Percentiles rank a stretch among this genome's conserved stretches.
phyloP scores from a whole-genome alignment of 768 basidiomycete genomes.

The Dioszegia crocea region DNA sequence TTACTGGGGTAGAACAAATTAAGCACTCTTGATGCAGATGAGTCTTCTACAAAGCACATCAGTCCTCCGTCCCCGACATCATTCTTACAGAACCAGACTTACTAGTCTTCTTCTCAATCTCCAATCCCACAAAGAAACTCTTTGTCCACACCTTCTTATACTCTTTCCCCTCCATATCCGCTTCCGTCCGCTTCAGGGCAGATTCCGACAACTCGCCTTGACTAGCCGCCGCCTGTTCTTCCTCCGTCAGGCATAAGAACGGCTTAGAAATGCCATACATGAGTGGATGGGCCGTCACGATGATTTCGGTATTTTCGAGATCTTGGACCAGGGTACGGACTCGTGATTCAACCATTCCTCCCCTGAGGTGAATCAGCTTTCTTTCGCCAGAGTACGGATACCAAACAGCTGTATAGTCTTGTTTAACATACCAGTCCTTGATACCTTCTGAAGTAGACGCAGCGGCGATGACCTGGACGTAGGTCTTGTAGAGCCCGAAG shows the following conservation, averaged over 20 bases:
- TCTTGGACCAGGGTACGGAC: slow-evolving; percentile 96
- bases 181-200: slow-evolving; percentile 63
- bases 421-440: slow-evolving; percentile 90
- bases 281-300: slow-evolving; percentile 90
- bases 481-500: slow-evolving; percentile 93
- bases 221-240: slow-evolving; percentile 81
- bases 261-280: slow-evolving; percentile 88
- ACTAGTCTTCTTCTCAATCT: slow-evolving; percentile 88
- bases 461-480: slow-evolving; percentile 90
- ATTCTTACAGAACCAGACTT: slow-evolving; percentile 45
- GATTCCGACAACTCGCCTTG: slow-evolving; percentile 78
- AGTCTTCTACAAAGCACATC: slow-evolving; percentile 63
- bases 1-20: slow-evolving; percentile 97
- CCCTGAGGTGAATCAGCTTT: slow-evolving; percentile 52
- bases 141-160: slow-evolving; percentile 80
- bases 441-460: slow-evolving; percentile 78
- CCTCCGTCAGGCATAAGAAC: slow-evolving; percentile 74
- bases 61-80: slow-evolving; percentile 3
- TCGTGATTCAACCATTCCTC: slow-evolving; percentile 98
- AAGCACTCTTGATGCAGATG: slow-evolving; percentile 71
- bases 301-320: slow-evolving; percentile 88
- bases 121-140: slow-evolving; percentile 94
- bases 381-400: background rate
- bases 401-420: too few species aligned
- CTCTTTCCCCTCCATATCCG: slow-evolving; percentile 57